phyloP scores from a whole-genome alignment of 2,329 filamentous ascomycete genomes.

The Proliferodiscus dingleyae region DNA sequence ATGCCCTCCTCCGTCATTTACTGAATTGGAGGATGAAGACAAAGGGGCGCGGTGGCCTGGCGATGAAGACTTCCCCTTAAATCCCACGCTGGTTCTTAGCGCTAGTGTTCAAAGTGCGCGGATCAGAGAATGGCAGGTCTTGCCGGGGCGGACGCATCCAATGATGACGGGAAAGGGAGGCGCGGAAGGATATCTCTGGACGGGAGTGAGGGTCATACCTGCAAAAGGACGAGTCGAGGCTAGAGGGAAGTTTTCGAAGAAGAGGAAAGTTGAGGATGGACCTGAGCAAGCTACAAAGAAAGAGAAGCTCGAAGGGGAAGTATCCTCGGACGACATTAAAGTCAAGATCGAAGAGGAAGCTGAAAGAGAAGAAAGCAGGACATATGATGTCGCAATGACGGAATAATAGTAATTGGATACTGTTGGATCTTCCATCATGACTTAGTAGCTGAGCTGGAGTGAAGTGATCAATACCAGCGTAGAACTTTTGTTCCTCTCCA shows the following conservation, averaged over 20 bases:
- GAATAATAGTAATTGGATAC: background rate
- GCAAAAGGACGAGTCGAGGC: constrained; percentile 76
- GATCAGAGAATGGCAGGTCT: constrained; percentile 79
- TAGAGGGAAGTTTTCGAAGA: constrained; percentile 60
- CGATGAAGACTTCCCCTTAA: constrained; percentile 76
- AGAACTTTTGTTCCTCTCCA: too few species aligned
- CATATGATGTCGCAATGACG: constrained; percentile 1
- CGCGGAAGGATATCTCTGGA: constrained; percentile 86
- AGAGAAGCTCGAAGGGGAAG: constrained; percentile 4
- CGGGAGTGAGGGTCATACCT: constrained; percentile 74
- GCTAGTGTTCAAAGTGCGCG: constrained; percentile 76
- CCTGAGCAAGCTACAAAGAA: constrained; percentile 1
- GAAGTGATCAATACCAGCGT: background rate
- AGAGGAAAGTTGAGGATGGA: constrained; percentile 14
- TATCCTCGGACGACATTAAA: background rate
- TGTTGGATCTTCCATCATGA: background rate
- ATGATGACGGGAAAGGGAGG: constrained; percentile 87
- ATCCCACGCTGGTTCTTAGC: constrained; percentile 78
- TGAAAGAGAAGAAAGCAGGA: background rate
- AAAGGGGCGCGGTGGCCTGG: constrained; percentile 51
- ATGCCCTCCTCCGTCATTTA: constrained; percentile 41
- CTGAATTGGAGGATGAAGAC: constrained; percentile 40
- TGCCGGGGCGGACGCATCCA: constrained; percentile 88
- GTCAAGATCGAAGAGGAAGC: background rate
- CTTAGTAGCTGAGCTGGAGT: background rate